Percentiles rank a stretch among this genome's conserved stretches.
These are phyloP conservation scores for Apiotrichum sp. DNA, from an alignment of 1,284 basidiomycete genomes.

Conservation along the genomic window DNA sequence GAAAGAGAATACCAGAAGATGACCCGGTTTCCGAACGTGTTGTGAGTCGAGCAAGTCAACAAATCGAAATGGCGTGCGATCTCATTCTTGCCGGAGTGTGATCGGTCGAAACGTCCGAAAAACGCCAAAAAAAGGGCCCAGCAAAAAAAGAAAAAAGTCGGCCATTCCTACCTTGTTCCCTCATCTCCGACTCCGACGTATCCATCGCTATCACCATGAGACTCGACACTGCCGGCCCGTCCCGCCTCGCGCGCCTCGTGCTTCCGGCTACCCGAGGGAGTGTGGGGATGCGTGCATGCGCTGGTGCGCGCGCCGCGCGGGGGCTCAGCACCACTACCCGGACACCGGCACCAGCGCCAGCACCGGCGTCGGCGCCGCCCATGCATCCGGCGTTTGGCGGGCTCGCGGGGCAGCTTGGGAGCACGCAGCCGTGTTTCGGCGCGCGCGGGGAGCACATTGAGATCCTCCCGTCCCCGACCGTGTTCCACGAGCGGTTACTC, in stretches of 20 bases:
- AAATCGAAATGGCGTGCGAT: too few species aligned
- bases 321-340: background rate
- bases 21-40: too few species aligned
- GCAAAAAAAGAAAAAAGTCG: too few species aligned
- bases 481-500: conserved; percentile 48
- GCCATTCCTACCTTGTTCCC: too few species aligned
- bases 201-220: background rate
- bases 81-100: too few species aligned
- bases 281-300: background rate
- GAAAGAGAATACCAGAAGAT: too few species aligned
- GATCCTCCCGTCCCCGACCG: conserved; percentile 46
- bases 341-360: background rate
- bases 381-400: conserved; percentile 22
- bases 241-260: background rate
- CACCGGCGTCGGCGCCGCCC: background rate
- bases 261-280: background rate
- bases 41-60: too few species aligned
- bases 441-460: conserved; percentile 26
- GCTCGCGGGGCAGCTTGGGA: conserved; percentile 24
- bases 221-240: background rate
- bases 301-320: background rate
- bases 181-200: background rate
- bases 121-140: background rate
- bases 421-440: conserved; percentile 46
- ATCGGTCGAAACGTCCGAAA: conserved; percentile 6